Base-by-base conservation (phyloP, 805 yeast species). In the Starmerella davenportii region DNA sequence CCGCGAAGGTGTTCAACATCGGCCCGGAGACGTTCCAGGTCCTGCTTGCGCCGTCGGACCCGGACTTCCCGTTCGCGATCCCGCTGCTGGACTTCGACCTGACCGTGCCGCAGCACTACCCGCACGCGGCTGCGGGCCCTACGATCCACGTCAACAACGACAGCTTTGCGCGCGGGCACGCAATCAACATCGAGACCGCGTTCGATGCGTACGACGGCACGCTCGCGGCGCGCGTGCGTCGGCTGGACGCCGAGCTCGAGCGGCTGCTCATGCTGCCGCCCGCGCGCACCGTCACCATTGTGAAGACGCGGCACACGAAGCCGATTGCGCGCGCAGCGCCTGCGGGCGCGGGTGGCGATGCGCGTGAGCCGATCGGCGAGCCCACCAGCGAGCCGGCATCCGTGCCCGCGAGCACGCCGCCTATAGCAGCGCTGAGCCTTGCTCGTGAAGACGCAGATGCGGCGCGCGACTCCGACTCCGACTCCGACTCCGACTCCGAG, bases 51-150 rank as follows among this genome's bases (percentile, higher is more conserved):
- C 85, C 85, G 0, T 62, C 75, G 0, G 85, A 76, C 51, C 84
- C 84, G 0, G 78, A 76, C 34, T 78, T 79, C 51, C 77, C 84
- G 0, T 77, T 64, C 50, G 81, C 74, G 38, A 54, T 78, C 23
- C 66, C 64, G 2, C 48, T 53, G n/a, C 60, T 78, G 40, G 64
- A 68, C 36, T 49, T 77, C 24, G 65, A 70, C 34, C 53, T 79
- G 24, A 55, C 63, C 29, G 60, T 78, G 3, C 81, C 87, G 0
- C 50, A 55, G 2, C 58, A 57, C 25, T 78, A 74, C 47, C 82
- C 82, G 0, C 57, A 63, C 27, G 43, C 38, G 38, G 48, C 43
- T 15, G 34, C 29, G 4, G 41, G 33, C 2, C 41, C 45, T 2
- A 21, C 30, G 13, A 44, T 48, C 21, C 13, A 14, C 9, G 76